Conservation (phyloP, 2,329 filamentous ascomycete species). For the Stromatinia cepivora region DNA sequence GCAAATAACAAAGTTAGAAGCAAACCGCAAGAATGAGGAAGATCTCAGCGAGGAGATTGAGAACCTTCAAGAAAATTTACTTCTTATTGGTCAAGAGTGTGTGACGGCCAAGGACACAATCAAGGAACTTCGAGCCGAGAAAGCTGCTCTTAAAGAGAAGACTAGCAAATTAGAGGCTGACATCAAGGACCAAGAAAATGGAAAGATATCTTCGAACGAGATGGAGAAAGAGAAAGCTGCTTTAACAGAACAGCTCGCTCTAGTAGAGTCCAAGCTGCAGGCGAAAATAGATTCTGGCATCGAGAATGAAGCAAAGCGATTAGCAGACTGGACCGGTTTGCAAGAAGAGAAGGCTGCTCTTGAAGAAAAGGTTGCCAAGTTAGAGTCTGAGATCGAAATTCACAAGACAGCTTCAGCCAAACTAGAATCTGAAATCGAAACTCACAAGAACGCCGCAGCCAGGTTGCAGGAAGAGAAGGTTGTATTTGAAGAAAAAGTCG, state of each 20-base stretch:
- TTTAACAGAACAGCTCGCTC: not conserved
- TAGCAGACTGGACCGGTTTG: slow-evolving; percentile 47
- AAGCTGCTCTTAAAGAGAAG: slow-evolving; percentile 60
- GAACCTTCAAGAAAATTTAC: slow-evolving; percentile 74
- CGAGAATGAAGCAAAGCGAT: slow-evolving; percentile 55
- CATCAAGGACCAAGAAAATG: slow-evolving; percentile 66
- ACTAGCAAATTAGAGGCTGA: slow-evolving; percentile 72
- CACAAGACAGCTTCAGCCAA: slow-evolving; percentile 42
- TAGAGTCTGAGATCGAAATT: slow-evolving; percentile 68
- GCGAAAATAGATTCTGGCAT: slow-evolving; percentile 41
- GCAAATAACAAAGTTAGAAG: slow-evolving; percentile 69
- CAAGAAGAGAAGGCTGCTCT: slow-evolving; percentile 67
- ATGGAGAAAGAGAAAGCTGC: not conserved
- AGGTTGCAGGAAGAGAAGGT: slow-evolving; percentile 68
- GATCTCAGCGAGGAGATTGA: slow-evolving; percentile 84
- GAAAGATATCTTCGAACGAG: not conserved
- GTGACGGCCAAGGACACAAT: slow-evolving; percentile 79
- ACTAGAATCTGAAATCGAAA: slow-evolving; percentile 68
- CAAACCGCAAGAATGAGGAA: slow-evolving; percentile 73
- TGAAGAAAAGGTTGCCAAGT: slow-evolving; percentile 60
- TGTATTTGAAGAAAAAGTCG: slow-evolving; percentile 62
- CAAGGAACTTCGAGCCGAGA: slow-evolving; percentile 70
- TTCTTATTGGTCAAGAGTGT: slow-evolving; percentile 78
- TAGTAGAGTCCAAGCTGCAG: not conserved
- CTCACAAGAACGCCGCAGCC: slow-evolving; percentile 30